Evolutionary conservation across 345 rosid genomes (phyloP).

Genomic region (Arabis hirsuta): DNA sequence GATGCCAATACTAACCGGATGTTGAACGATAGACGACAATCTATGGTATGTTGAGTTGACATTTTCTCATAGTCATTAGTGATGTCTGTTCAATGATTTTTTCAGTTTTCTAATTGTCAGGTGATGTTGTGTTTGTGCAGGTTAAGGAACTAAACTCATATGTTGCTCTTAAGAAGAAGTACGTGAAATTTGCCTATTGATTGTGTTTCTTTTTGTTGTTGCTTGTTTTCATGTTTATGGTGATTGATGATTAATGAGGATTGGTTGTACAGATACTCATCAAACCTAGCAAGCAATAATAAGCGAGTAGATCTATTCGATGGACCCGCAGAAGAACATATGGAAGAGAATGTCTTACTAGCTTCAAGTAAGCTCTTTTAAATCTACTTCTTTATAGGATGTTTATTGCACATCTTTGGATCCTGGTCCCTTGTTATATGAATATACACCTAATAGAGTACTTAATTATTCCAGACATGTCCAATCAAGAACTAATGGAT

Average conservation of each 20-base stretch:
- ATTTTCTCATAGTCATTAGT: neutral
- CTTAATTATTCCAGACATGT: constrained; percentile 64
- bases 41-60: constrained; percentile 55
- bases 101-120: constrained; percentile 29
- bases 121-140: constrained; percentile 49
- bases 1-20: constrained; percentile 65
- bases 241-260: constrained; percentile 19
- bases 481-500: constrained; percentile 77
- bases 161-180: constrained; percentile 82
- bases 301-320: constrained; percentile 92
- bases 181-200: constrained; percentile 36
- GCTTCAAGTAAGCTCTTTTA: constrained; percentile 73
- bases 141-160: constrained; percentile 82
- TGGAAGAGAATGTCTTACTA: constrained; percentile 81
- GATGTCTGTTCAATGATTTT: neutral
- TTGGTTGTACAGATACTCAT: constrained; percentile 59
- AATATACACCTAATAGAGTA: constrained; percentile 8
- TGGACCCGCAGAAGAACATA: constrained; percentile 76
- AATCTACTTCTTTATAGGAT: neutral
- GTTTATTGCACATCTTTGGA: neutral
- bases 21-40: constrained; percentile 84
- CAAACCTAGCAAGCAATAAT: constrained; percentile 72
- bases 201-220: neutral
- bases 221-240: neutral
- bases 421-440: neutral